Evolutionary conservation across 2,329 filamentous ascomycete species (phyloP).

Genomic region (Furcasterigmium sp.): DNA sequence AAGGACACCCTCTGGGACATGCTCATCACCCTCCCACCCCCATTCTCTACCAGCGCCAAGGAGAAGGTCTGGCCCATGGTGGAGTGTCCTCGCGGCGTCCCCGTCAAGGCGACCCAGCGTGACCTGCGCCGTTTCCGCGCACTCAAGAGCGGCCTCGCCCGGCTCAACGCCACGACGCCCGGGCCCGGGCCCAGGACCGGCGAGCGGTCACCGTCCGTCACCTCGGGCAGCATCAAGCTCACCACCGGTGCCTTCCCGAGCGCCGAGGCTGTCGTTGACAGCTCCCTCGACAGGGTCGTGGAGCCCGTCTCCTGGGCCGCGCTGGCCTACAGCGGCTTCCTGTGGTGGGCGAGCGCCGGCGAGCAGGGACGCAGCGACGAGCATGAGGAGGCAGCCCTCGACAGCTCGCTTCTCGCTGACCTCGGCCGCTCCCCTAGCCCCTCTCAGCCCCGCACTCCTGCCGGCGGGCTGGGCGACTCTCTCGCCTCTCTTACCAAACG

Average conservation of each 20-base stretch:
- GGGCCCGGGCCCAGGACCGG: conserved; percentile 6
- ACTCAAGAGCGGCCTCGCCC: conserved; percentile 58
- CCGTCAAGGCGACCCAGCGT: conserved; percentile 81
- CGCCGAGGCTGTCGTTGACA: conserved; percentile 31
- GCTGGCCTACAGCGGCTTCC: conserved; percentile 75
- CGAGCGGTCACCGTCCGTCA: conserved; percentile 20
- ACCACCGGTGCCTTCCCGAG: conserved; percentile 9
- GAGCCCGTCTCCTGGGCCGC: conserved; percentile 66
- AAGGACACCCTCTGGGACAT: conserved; percentile 88
- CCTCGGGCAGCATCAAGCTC: conserved; percentile 13
- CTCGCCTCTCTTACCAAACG: conserved; percentile 36
- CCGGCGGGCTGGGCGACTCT: conserved; percentile 29
- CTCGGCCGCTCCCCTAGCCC: conserved; percentile 30
- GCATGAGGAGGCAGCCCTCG: conserved; percentile 50
- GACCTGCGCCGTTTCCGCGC: conserved; percentile 77
- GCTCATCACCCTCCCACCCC: conserved; percentile 73
- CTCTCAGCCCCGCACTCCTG: conserved; percentile 18
- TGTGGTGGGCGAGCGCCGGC: conserved; percentile 86
- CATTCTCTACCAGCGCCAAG: conserved; percentile 50
- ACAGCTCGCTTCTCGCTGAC: conserved; percentile 51
- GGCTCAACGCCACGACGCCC: conserved; percentile 25
- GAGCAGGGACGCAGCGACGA: conserved; percentile 61
- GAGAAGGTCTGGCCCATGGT: conserved; percentile 72
- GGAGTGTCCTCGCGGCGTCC: conserved; percentile 56
- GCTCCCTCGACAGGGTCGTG: conserved; percentile 49